Conservation (phyloP, 148 eudicot species). For the Camellia granthamiana region DNA sequence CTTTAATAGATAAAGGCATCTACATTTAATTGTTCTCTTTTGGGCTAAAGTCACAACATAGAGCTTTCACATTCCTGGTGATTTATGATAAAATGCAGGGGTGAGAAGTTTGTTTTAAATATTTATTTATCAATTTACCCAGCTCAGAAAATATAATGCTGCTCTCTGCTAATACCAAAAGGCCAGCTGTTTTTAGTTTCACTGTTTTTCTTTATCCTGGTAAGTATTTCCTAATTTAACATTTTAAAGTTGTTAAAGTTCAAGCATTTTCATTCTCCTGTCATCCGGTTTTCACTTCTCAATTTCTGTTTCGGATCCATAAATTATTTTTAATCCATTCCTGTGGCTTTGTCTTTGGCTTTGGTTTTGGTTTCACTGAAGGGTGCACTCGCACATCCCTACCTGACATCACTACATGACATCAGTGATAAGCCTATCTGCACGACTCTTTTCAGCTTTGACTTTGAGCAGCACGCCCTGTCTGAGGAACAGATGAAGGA, state of each 20-base stretch:
- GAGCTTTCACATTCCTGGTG: no score
- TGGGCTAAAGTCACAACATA: no score
- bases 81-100: no score
- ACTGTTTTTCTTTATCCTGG: slow-evolving; percentile 28
- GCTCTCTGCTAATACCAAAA: no score
- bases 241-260: slow-evolving; percentile 13
- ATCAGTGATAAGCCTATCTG: slow-evolving; percentile 79
- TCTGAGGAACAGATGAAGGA: slow-evolving; percentile 95
- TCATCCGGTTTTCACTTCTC: neutral
- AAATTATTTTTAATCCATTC: neutral
- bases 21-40: no score
- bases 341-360: no score
- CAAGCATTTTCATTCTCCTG: neutral
- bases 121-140: no score
- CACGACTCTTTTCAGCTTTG: slow-evolving; percentile 73
- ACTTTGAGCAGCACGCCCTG: slow-evolving; percentile 83
- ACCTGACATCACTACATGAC: slow-evolving; percentile 79
- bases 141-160: no score
- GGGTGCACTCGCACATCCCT: slow-evolving; percentile 92
- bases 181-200: neutral
- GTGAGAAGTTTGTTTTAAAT: no score
- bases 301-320: neutral
- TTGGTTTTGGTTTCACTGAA: slow-evolving; percentile 52
- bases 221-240: neutral
- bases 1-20: no score